phyloP scores from a whole-genome alignment of 371 early-diverging fungal species.

The Apophysomyces variabilis region DNA sequence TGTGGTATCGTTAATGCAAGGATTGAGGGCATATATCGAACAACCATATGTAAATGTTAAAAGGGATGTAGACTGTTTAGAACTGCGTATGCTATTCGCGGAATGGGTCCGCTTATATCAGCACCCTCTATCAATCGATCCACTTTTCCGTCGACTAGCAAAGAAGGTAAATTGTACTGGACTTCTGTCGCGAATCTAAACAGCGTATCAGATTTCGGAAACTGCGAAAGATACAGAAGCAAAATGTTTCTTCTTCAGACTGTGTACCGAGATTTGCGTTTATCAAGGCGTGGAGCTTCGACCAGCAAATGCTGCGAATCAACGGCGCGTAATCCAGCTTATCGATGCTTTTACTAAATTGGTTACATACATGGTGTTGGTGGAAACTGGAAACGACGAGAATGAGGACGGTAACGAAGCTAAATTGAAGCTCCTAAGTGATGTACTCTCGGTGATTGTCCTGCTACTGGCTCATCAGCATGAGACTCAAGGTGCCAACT shows the following conservation, averaged over 20 bases:
- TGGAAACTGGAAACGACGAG: conserved; percentile 34
- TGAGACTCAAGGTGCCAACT: conserved; percentile 71
- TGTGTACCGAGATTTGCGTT: conserved; percentile 82
- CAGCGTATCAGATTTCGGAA: conserved; percentile 27
- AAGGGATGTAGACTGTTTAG: conserved; percentile 57
- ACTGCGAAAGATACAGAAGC: conserved; percentile 71
- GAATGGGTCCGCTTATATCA: conserved; percentile 92
- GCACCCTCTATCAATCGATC: conserved; percentile 78
- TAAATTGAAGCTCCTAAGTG: conserved; percentile 67
- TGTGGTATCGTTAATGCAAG: conserved; percentile 29
- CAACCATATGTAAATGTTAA: conserved; percentile 42
- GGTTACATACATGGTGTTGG: conserved; percentile 69
- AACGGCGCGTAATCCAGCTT: conserved; percentile 64
- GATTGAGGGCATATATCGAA: conserved; percentile 24
- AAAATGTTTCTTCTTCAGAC: conserved; percentile 83
- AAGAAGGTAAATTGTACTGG: conserved; percentile 53
- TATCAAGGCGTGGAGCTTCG: conserved; percentile 68
- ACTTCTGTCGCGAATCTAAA: not conserved
- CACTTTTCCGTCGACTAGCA: conserved; percentile 61
- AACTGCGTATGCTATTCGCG: conserved; percentile 69
- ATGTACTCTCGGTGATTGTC: conserved; percentile 83
- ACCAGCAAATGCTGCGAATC: conserved; percentile 36
- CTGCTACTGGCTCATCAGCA: conserved; percentile 85
- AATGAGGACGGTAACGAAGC: conserved; percentile 52
- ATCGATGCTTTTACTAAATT: conserved; percentile 84